Evolutionary conservation across 768 basidiomycete genomes (phyloP), one percentile per base, ranked within the genome.

Genomic region (Macrolepiota albuminosa): DNA sequence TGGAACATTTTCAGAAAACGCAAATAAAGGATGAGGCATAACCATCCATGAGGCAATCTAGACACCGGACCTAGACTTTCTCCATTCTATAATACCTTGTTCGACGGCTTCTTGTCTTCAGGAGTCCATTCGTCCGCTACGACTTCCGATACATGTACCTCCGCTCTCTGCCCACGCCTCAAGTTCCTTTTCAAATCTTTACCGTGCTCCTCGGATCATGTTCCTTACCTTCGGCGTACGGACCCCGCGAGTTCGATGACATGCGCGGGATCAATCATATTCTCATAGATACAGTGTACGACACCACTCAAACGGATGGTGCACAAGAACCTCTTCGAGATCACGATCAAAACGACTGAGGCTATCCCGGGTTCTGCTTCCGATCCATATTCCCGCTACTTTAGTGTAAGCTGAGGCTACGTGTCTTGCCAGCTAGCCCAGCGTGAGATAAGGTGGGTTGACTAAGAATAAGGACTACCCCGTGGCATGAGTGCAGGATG

Each of bases 261-360:
- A 59, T 78, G 77, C 26, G 74, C 77, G 0, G 84, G 80, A 55
- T 83, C 76, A 13, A 84, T 72, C 40, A 81, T 74, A 54, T 87
- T 84, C 66, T 88, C 86, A 53, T 82, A 81, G 52, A 88, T 85
- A 59, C 84, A 87, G 53, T 79, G 78, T 46, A 89, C 75, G 4
- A 81, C 78, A 56, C 88, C 87, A 89, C 0, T 76, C 73, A 62
- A 82, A 77, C 40, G 68, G 64, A 1, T 62, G 42, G 61, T 61
- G 4, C 11, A 11, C 50, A 7, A 51, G 49, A 10, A 50, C 49
- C 34, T 50, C 49, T n/a, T 50, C 49, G 14, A 83, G 75, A 14
- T 78, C 72, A 37, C 71, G 69, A 63, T 84, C 81, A 16, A 87
- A 21, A 21, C 21, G 21, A 21, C 21, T 21, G 21, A 21, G 21